A percentile compares a stretch with the other conserved stretches of the same genome.
Evolutionary conservation across 129 eudicot genomes (phyloP).

Genomic region (Lonicera japonica): DNA sequence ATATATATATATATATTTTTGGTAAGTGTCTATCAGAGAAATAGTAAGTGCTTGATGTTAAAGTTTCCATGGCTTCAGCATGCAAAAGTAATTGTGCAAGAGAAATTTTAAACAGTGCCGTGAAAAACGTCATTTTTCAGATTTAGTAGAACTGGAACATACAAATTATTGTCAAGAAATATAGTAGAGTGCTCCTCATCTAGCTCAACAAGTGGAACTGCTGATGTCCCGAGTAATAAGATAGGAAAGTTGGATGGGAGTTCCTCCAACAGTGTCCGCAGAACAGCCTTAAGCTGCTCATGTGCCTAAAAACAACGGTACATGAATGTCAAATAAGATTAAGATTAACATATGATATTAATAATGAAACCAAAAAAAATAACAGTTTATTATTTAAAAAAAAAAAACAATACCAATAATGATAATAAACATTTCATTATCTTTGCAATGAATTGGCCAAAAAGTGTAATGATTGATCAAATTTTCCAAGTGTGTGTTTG

Average conservation of each 20-base stretch:
- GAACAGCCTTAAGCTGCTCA: conserved; percentile 87
- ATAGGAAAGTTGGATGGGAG: conserved; percentile 86
- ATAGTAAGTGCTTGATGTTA: no score
- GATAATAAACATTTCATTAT: not conserved
- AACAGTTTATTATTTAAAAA: no score
- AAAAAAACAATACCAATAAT: no score
- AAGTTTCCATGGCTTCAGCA: no score
- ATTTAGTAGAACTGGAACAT: conserved; percentile 19
- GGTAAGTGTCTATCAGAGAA: no score
- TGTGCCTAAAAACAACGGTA: conserved; percentile 61
- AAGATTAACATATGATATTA: no score
- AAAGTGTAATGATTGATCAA: not conserved
- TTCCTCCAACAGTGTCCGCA: conserved; percentile 74
- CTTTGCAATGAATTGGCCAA: conserved; percentile 3
- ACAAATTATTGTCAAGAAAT: conserved; percentile 62
- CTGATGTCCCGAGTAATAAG: conserved; percentile 75
- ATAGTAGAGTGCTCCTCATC: conserved; percentile 43
- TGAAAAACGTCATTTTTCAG: no score
- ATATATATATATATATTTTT: no score
- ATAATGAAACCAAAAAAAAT: no score
- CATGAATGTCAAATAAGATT: conserved; percentile 9
- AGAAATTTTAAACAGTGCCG: no score
- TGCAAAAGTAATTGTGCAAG: no score
- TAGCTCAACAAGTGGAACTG: conserved; percentile 44
- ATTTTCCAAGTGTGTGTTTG: not conserved